These are phyloP conservation scores for Hygrophila difformis DNA, from an alignment of 257 asterid species.

Conservation along the genomic window DNA sequence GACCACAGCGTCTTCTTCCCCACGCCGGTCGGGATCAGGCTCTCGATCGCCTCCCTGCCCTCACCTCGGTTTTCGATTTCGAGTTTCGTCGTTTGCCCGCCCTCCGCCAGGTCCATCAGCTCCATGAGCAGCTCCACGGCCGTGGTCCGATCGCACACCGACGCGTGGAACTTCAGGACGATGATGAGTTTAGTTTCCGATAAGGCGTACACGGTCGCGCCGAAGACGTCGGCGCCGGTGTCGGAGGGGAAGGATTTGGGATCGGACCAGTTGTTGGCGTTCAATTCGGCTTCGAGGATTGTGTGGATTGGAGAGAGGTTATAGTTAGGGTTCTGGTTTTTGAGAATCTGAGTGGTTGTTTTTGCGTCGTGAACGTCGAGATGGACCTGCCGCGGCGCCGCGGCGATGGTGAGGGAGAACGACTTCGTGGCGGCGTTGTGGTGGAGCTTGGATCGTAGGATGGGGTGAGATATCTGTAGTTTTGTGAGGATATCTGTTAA, in stretches of 20 bases:
- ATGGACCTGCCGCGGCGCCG: slow-evolving; percentile 15
- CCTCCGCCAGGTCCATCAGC: slow-evolving; percentile 39
- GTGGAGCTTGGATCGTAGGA: slow-evolving; percentile 43
- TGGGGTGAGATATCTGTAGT: slow-evolving; percentile 44
- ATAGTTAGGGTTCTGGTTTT: not conserved
- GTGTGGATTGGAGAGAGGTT: slow-evolving; percentile 26
- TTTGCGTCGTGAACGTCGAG: slow-evolving; percentile 20
- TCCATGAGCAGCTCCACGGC: slow-evolving; percentile 54
- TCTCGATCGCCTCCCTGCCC: slow-evolving; percentile 42
- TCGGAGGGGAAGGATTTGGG: slow-evolving; percentile 32
- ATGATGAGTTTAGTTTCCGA: slow-evolving; percentile 23
- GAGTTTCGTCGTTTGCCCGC: slow-evolving; percentile 1
- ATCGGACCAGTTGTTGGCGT: slow-evolving; percentile 33
- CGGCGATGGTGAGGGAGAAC: slow-evolving; percentile 30
- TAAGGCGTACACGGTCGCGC: slow-evolving; percentile 26
- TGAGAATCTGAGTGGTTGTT: slow-evolving; percentile 24
- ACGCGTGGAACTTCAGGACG: slow-evolving; percentile 43
- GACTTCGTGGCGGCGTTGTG: slow-evolving; percentile 33
- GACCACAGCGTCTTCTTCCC: slow-evolving; percentile 56
- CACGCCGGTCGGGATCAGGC: slow-evolving; percentile 39
- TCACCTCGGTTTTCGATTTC: slow-evolving; percentile 26
- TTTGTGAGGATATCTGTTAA: slow-evolving; percentile 21
- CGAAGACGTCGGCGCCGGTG: slow-evolving; percentile 36
- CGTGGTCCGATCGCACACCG: slow-evolving; percentile 67
- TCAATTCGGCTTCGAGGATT: slow-evolving; percentile 53